Percentiles rank a stretch among this genome's conserved stretches.
Conservation (phyloP, 2,329 filamentous ascomycete genomes). For the Diaporthe humulicola region DNA sequence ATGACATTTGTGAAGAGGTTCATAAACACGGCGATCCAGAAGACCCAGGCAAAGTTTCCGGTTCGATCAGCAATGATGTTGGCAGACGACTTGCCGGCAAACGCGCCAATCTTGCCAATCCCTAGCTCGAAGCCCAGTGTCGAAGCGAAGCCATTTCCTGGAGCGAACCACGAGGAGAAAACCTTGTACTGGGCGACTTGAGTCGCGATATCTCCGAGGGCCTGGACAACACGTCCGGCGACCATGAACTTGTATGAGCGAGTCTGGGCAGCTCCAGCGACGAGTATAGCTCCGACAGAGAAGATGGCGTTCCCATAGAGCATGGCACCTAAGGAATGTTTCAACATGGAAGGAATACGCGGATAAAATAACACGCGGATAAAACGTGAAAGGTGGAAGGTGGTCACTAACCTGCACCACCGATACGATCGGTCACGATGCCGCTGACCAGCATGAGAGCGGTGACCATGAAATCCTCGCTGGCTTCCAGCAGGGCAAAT, state of each 20-base stretch:
- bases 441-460: slow-evolving; percentile 67
- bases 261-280: slow-evolving; percentile 68
- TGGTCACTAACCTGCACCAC: slow-evolving; percentile 61
- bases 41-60: slow-evolving; percentile 72
- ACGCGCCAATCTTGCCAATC: slow-evolving; percentile 71
- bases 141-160: slow-evolving; percentile 71
- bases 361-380: too few species aligned
- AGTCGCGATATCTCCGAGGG: slow-evolving; percentile 73
- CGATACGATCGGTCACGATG: slow-evolving; percentile 69
- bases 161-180: slow-evolving; percentile 75
- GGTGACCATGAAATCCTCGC: slow-evolving; percentile 73
- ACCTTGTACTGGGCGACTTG: slow-evolving; percentile 76
- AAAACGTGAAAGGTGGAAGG: neutral
- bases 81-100: slow-evolving; percentile 71
- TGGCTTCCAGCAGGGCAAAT: slow-evolving; percentile 70
- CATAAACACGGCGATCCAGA: slow-evolving; percentile 73
- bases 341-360: neutral
- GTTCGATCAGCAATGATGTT: slow-evolving; percentile 70
- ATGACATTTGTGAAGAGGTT: slow-evolving; percentile 72
- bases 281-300: slow-evolving; percentile 68
- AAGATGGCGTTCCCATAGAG: slow-evolving; percentile 72
- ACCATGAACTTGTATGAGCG: slow-evolving; percentile 73
- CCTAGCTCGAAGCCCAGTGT: slow-evolving; percentile 72
- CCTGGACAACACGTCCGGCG: slow-evolving; percentile 65
- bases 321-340: slow-evolving; percentile 58